phyloP scores from a whole-genome alignment of 2,329 filamentous ascomycete genomes.

The Cordyceps fumosorosea region DNA sequence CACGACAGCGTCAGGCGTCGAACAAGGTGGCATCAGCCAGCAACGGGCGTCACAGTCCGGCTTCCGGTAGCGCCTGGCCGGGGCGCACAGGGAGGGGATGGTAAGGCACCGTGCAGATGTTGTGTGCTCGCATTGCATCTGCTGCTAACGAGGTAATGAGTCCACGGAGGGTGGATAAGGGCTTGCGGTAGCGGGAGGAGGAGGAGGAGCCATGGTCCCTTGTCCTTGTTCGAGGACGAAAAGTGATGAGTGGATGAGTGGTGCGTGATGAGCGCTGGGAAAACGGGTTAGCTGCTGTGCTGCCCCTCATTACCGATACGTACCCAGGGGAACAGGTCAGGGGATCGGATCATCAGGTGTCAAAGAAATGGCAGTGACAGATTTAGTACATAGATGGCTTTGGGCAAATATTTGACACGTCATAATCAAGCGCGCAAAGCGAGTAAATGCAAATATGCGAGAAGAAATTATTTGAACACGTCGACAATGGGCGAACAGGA shows the following conservation, averaged over 20 bases:
- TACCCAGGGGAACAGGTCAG: background rate
- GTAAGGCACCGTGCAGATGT: background rate
- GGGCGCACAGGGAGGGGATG: background rate
- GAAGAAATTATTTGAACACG: background rate
- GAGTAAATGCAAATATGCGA: background rate
- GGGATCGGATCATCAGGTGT: background rate
- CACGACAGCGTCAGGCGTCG: constrained; percentile 1
- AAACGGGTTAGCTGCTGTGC: background rate
- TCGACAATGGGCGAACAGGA: background rate
- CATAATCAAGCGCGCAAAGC: background rate
- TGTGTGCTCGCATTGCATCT: constrained; percentile 2
- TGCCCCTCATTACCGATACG: background rate
- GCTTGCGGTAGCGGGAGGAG: background rate
- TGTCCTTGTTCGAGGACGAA: background rate
- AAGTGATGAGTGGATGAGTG: background rate
- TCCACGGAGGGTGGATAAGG: background rate
- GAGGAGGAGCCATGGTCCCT: background rate
- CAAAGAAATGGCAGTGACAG: too few species aligned
- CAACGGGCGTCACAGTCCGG: background rate
- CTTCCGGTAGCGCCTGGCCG: background rate
- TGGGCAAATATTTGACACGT: background rate
- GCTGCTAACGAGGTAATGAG: background rate
- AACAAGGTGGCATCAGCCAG: background rate
- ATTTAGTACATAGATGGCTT: too few species aligned
- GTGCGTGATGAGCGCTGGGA: background rate